These are phyloP conservation scores for Sporothrix inflata DNA, from an alignment of 2,329 filamentous ascomycete genomes.

Conservation along the genomic window DNA sequence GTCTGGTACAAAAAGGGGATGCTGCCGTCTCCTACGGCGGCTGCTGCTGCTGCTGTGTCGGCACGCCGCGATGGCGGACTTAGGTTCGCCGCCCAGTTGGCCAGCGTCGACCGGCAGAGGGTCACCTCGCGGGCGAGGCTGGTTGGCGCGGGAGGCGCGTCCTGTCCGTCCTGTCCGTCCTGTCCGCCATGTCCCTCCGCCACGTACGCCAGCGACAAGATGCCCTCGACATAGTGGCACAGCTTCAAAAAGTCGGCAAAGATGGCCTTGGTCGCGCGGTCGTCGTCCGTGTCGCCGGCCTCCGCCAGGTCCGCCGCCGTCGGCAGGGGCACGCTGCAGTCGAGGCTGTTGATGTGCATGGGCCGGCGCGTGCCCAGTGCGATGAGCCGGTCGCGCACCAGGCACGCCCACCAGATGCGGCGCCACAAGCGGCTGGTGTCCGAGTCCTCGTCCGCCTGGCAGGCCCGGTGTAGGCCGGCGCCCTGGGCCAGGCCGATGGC, in stretches of 20 bases:
- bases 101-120: not conserved
- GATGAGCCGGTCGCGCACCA: not conserved
- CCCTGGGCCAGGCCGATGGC: slow-evolving; percentile 1
- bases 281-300: not conserved
- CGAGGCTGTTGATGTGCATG: slow-evolving; percentile 1
- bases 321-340: not conserved
- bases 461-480: not conserved
- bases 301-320: not conserved
- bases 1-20: not conserved
- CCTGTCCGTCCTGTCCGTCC: too few species aligned
- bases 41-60: too few species aligned
- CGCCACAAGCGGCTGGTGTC: not conserved
- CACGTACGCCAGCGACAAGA: not conserved
- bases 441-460: too few species aligned
- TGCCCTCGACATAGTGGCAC: not conserved
- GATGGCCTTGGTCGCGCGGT: not conserved
- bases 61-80: not conserved
- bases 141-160: not conserved
- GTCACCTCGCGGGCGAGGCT: not conserved
- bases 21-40: not conserved
- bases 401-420: not conserved
- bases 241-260: not conserved
- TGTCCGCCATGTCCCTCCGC: too few species aligned
- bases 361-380: not conserved
- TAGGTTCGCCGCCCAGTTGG: not conserved